These are phyloP conservation scores for Myxozyma vanderwaltii DNA, from an alignment of 805 yeast species.

Conservation along the genomic window DNA sequence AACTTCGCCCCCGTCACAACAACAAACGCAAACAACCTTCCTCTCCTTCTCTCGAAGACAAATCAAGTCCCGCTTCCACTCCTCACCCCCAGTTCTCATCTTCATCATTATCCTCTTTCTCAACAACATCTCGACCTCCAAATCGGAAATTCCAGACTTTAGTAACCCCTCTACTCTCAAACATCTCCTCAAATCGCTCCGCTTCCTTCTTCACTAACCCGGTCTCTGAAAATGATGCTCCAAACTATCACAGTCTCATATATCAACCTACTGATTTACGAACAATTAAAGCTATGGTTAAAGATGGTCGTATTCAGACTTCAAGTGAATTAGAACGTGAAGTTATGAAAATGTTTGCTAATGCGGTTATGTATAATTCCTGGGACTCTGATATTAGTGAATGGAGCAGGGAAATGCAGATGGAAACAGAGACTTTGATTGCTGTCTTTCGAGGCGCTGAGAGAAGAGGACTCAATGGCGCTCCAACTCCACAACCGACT, in stretches of 20 bases:
- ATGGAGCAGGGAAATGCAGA: slow-evolving; percentile 70
- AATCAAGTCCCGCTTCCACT: slow-evolving; percentile 4
- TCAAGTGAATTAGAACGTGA: slow-evolving; percentile 63
- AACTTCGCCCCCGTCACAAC: slow-evolving; percentile 17
- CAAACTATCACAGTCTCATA: slow-evolving; percentile 63
- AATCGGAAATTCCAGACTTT: slow-evolving; percentile 60
- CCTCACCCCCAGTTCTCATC: slow-evolving; percentile 20
- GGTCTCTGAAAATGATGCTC: slow-evolving; percentile 67
- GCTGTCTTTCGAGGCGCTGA: slow-evolving; percentile 58
- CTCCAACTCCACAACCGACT: slow-evolving; percentile 1
- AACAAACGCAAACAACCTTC: slow-evolving; percentile 17
- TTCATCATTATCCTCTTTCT: slow-evolving; percentile 8
- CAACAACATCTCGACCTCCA: slow-evolving; percentile 39
- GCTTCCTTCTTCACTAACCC: slow-evolving; percentile 76
- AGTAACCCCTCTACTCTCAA: slow-evolving; percentile 62
- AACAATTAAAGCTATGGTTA: slow-evolving; percentile 58
- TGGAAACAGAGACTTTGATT: slow-evolving; percentile 58
- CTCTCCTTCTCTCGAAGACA: slow-evolving; percentile 2
- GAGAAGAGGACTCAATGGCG: slow-evolving; percentile 21
- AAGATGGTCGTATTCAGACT: slow-evolving; percentile 56
- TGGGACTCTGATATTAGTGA: slow-evolving; percentile 61
- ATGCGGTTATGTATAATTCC: slow-evolving; percentile 79
- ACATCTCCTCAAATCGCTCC: slow-evolving; percentile 68
- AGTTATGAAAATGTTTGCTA: slow-evolving; percentile 75
- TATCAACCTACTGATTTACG: slow-evolving; percentile 69